A percentile compares a stretch with the other conserved stretches of the same genome.
Conservation (phyloP, 2,329 filamentous ascomycete genomes). For the Diatrype stigma region DNA sequence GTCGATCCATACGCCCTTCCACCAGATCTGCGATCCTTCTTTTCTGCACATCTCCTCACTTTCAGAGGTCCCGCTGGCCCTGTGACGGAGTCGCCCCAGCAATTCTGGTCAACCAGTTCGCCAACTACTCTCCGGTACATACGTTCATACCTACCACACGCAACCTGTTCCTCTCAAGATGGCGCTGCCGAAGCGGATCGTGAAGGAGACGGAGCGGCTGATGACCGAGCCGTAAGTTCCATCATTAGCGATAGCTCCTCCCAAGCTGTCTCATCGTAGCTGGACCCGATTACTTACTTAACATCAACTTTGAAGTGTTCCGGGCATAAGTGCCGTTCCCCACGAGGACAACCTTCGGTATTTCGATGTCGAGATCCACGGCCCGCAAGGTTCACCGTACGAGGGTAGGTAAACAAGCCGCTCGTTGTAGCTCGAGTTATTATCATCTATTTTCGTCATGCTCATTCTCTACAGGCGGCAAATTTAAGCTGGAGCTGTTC, state of each 20-base stretch:
- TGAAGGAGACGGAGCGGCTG: constrained; percentile 97
- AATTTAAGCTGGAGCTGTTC: constrained; percentile 97
- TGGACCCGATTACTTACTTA: constrained; percentile 3
- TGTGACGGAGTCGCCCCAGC: too few relatives aligned
- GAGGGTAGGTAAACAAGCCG: constrained; percentile 59
- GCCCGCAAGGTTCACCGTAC: constrained; percentile 87
- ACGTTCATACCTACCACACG: neutral
- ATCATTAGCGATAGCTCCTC: constrained; percentile 2
- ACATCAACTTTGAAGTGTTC: constrained; percentile 59
- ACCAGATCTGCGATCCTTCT: too few relatives aligned
- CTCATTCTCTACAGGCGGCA: constrained; percentile 50
- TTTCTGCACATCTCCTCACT: too few relatives aligned
- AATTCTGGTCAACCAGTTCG: too few relatives aligned
- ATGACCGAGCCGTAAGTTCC: constrained; percentile 90
- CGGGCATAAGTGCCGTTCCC: constrained; percentile 90
- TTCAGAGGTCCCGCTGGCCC: too few relatives aligned
- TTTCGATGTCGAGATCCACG: constrained; percentile 96
- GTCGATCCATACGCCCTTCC: too few relatives aligned
- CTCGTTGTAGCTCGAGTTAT: too few relatives aligned
- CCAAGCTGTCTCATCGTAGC: neutral
- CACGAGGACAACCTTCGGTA: constrained; percentile 97
- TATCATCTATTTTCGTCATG: neutral
- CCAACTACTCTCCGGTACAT: too few relatives aligned
- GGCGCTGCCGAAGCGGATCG: constrained; percentile 91
- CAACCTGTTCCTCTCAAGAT: constrained; percentile 30